phyloP scores from a whole-genome alignment of 352 stramenopile species.

The Pythium sukuiense region DNA sequence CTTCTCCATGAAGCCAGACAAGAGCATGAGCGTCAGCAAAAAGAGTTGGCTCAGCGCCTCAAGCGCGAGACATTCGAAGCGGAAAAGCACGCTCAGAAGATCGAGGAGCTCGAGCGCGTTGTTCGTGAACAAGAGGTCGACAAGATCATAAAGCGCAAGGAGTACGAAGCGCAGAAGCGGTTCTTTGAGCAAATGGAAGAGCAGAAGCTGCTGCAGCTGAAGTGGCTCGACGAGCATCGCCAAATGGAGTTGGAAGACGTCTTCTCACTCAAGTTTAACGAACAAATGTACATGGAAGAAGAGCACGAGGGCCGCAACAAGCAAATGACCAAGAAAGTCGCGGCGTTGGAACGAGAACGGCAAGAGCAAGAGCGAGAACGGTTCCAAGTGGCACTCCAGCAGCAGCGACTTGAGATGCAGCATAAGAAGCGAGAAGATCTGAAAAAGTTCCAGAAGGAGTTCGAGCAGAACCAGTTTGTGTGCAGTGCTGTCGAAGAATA shows the following conservation, averaged over 20 bases:
- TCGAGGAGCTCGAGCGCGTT: slow-evolving; percentile 39
- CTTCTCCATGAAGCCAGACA: slow-evolving; percentile 36
- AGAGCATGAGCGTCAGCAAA: neutral
- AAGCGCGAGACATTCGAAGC: slow-evolving; percentile 31
- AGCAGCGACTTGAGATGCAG: slow-evolving; percentile 43
- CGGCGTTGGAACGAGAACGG: slow-evolving; percentile 49
- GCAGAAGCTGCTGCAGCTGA: slow-evolving; percentile 42
- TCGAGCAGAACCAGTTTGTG: slow-evolving; percentile 63
- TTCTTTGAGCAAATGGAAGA: slow-evolving; percentile 70
- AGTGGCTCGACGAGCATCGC: slow-evolving; percentile 43
- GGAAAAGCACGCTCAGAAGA: slow-evolving; percentile 37
- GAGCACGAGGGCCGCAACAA: slow-evolving; percentile 39
- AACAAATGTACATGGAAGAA: slow-evolving; percentile 29
- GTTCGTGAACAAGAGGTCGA: slow-evolving; percentile 38
- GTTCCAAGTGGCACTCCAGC: slow-evolving; percentile 50
- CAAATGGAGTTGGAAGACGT: slow-evolving; percentile 61
- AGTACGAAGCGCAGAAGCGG: slow-evolving; percentile 40
- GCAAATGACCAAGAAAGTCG: slow-evolving; percentile 41
- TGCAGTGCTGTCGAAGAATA: slow-evolving; percentile 64
- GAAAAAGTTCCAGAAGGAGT: slow-evolving; percentile 57
- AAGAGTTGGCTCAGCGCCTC: slow-evolving; percentile 2
- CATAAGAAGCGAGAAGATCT: slow-evolving; percentile 53
- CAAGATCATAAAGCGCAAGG: slow-evolving; percentile 41
- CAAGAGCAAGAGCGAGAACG: slow-evolving; percentile 43
- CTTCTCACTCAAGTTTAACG: slow-evolving; percentile 48